Evolutionary conservation across 2,329 filamentous ascomycete genomes (phyloP), one percentile per base, ranked within the genome.

Genomic region (Taxawa tesnikishii): DNA sequence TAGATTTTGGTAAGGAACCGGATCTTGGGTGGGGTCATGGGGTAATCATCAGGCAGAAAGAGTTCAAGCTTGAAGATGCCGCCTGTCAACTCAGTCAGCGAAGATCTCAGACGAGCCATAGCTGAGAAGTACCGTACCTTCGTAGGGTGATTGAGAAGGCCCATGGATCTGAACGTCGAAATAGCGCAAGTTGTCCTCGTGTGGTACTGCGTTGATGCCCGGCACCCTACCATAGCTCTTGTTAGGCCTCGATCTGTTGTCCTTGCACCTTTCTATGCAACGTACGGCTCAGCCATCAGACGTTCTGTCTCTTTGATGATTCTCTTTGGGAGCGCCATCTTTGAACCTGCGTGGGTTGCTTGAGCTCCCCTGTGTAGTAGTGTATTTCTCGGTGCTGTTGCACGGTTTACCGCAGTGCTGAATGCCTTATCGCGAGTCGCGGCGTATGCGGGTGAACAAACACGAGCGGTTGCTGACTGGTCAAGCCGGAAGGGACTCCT

Each of bases 231-330:
- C n/a, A n/a, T n/a, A n/a, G n/a, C n/a, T n/a, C n/a, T n/a, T n/a
- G n/a, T n/a, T n/a, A n/a, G n/a, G n/a, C n/a, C 21, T n/a, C 28
- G 30, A 37, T 25, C 36, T 27, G 54, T n/a, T n/a, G n/a, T n/a
- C n/a, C n/a, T n/a, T n/a, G n/a, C n/a, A n/a, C n/a, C n/a, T n/a
- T 9, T 6, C n/a, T 14, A 11, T 7, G 10, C 15, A 12, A 31
- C 83, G 60, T 71, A 94, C 84, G 90, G 90, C 62, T 98, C 90
- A 42, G 83, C 83, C 75, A 93, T 87, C 46, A 98, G 73, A 53
- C 90, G 79, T 65, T 98, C 88, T 13, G 90, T 98, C 73, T 98
- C 92, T 65, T 98, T 98, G 53, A 96, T 73, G 53, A 98, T 98
- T 54, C 90, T 73, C 70, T 98, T 98, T 18, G 90, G 88, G 44